A percentile compares a stretch with the other conserved stretches of the same genome.
These are phyloP conservation scores for Rhizopogon sp. DNA, from an alignment of 768 basidiomycete species.

Conservation along the genomic window DNA sequence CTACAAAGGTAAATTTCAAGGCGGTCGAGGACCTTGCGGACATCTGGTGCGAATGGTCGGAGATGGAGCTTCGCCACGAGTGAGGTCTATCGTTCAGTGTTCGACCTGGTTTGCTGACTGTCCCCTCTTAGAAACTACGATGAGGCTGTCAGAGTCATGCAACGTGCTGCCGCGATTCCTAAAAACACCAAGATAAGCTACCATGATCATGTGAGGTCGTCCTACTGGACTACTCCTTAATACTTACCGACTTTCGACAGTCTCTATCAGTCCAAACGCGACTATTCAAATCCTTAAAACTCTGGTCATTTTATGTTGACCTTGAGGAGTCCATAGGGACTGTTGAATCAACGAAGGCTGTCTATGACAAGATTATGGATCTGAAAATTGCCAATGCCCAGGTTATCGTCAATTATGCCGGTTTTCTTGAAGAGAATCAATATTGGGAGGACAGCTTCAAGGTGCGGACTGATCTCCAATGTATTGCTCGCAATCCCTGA, in stretches of 20 bases:
- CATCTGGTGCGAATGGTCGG: conserved; percentile 99
- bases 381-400: conserved; percentile 98
- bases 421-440: conserved; percentile 95
- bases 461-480: conserved; percentile 33
- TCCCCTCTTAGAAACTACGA: conserved; percentile 78
- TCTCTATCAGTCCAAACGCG: conserved; percentile 80
- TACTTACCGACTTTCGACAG: conserved; percentile 34
- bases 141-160: conserved; percentile 93
- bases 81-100: conserved; percentile 35
- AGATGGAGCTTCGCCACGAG: conserved; percentile 97
- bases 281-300: conserved; percentile 94
- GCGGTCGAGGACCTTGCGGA: conserved; percentile 97
- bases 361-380: conserved; percentile 96
- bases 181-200: conserved; percentile 89
- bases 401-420: conserved; percentile 94
- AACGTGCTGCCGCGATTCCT: conserved; percentile 88
- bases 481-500: background rate
- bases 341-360: conserved; percentile 84
- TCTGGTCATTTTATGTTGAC: conserved; percentile 99
- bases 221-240: background rate
- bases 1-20: conserved; percentile 86
- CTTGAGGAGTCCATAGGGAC: conserved; percentile 96
- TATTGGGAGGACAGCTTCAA: conserved; percentile 99
- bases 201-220: conserved; percentile 78
- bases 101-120: conserved; percentile 7